Base-by-base conservation (phyloP, 352 stramenopile genomes). In the Plasmopara viticola region DNA sequence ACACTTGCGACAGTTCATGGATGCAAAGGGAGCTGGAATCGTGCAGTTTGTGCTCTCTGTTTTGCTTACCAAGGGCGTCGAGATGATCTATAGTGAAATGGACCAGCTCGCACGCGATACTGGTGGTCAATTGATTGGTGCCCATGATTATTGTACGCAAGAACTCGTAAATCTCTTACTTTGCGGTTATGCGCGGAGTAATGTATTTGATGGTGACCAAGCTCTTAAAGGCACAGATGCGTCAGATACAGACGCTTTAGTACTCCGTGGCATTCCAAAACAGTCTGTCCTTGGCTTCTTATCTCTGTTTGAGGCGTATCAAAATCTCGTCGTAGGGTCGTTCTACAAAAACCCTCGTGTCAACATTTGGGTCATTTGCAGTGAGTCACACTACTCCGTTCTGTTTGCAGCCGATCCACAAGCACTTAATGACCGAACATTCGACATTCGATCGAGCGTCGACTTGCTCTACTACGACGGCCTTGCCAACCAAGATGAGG, bases 101-200 rank as follows among this genome's bases (percentile, higher is more conserved):
- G 93, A 98, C 48, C 55, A 76, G 5, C 50, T 79, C 14, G 80
- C 73, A 34, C 72, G 74, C 39, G 68, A 75, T 18, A 51, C 58
- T 6, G 68, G 64, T 18, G 67, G 72, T 3, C 75, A 82, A 51
- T 67, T 96, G 38, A 90, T 96, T 35, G 87, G 87, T 10, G 65
- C 61, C 0, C 86, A 95, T 53, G 84, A 94, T 52, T 96, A 96
- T 43, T 94, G 86, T 49, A 93, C 82, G 0, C 93, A 98, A 53
- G 96, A 99, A 62, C 74, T 98, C 20, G 96, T 99, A 7, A 98
- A 98, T 71, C 60, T 98, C 35, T 62, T 98, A n/a, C 65, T 98
- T 6, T 86, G 86, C 18, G 96, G 96, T 8, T 75, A 87, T 37
- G 93, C 93, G 6, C 78, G 73, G 49, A 97, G 86, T 64, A 98